These are phyloP conservation scores for Tolypocladium amazonense DNA, from an alignment of 2,329 filamentous ascomycete genomes.

Conservation along the genomic window DNA sequence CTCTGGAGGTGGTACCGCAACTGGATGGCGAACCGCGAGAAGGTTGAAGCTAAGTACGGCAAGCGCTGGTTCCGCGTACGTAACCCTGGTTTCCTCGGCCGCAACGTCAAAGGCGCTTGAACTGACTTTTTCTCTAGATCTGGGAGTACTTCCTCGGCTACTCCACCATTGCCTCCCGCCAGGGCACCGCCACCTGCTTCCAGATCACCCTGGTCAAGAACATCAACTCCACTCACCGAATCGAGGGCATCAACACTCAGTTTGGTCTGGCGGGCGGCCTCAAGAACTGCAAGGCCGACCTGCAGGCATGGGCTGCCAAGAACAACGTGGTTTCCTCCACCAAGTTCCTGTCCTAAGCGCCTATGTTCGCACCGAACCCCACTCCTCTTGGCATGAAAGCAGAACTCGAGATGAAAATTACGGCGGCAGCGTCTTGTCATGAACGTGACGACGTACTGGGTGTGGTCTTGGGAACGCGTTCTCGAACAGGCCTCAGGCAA, in stretches of 20 bases:
- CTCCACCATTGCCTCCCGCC: conserved; percentile 75
- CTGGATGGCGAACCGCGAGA: conserved; percentile 89
- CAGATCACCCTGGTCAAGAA: conserved; percentile 89
- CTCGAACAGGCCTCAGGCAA: background rate
- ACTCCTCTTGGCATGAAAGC: background rate
- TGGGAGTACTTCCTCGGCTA: conserved; percentile 90
- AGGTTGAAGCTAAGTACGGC: conserved; percentile 91
- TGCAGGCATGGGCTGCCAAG: conserved; percentile 23
- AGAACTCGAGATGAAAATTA: background rate
- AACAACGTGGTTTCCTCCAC: conserved; percentile 23
- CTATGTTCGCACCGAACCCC: background rate
- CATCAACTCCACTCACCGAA: conserved; percentile 77
- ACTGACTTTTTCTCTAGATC: conserved; percentile 40
- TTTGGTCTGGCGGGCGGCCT: conserved; percentile 57
- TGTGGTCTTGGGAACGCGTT: background rate
- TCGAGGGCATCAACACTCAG: conserved; percentile 65
- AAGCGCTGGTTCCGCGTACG: conserved; percentile 88
- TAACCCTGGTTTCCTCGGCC: background rate
- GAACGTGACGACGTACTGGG: background rate
- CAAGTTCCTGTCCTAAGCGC: conserved; percentile 14
- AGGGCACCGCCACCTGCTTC: conserved; percentile 79
- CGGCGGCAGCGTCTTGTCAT: background rate
- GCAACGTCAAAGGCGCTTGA: background rate
- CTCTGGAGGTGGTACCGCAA: conserved; percentile 98
- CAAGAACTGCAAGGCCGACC: conserved; percentile 23